phyloP scores from a whole-genome alignment of 208 protist species.

The Wallacemonas sp. region DNA sequence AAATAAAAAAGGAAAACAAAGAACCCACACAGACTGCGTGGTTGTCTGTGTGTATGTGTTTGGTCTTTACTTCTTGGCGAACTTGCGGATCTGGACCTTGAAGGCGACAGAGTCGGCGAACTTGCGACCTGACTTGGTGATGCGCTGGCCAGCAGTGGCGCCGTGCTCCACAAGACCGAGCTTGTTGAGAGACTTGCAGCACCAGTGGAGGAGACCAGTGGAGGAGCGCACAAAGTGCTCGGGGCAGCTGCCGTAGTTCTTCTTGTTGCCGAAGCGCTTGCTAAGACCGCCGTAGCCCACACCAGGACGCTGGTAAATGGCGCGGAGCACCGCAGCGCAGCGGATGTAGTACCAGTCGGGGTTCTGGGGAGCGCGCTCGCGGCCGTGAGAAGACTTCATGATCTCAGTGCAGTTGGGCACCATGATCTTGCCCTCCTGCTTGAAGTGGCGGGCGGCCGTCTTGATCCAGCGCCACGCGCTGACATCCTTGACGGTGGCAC shows the following conservation, averaged over 20 bases:
- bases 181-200: constrained; percentile 94
- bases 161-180: constrained; percentile 92
- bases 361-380: constrained; percentile 97
- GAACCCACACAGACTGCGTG: not conserved
- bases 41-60: constrained; percentile 12
- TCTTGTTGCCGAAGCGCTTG: constrained; percentile 94
- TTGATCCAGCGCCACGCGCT: constrained; percentile 95
- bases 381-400: constrained; percentile 95
- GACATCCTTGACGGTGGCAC: constrained; percentile 94
- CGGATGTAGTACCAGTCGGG: constrained; percentile 99
- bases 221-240: constrained; percentile 88
- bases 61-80: constrained; percentile 40
- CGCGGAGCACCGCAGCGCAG: constrained; percentile 95
- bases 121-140: constrained; percentile 94
- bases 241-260: constrained; percentile 86
- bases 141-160: constrained; percentile 77
- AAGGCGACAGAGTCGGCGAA: constrained; percentile 95
- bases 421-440: constrained; percentile 93
- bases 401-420: constrained; percentile 97
- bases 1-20: not conserved
- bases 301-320: constrained; percentile 95
- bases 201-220: constrained; percentile 91
- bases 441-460: constrained; percentile 94
- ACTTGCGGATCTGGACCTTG: constrained; percentile 81
- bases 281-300: constrained; percentile 93